phyloP scores from a whole-genome alignment of 495 filamentous ascomycete species.

The Emericellopsis terricola region DNA sequence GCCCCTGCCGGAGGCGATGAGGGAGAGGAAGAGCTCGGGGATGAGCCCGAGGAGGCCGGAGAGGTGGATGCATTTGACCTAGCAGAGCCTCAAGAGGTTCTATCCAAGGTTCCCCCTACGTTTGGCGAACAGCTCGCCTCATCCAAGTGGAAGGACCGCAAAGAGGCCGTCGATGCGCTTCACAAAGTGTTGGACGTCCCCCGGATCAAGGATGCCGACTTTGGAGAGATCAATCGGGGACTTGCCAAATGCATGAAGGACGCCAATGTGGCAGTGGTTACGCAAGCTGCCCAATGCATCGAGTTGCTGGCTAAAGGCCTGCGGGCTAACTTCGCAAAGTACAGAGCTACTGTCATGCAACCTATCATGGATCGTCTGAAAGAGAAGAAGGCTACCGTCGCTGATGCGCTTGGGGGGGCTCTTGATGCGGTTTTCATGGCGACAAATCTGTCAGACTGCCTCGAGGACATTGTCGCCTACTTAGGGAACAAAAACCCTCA shows the following conservation, averaged over 20 bases:
- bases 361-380: conserved; percentile 91
- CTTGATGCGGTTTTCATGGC: conserved; percentile 73
- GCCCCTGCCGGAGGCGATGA: conserved; percentile 38
- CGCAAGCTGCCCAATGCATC: conserved; percentile 83
- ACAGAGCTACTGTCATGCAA: conserved; percentile 58
- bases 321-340: conserved; percentile 58
- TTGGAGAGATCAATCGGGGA: conserved; percentile 59
- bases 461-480: conserved; percentile 77
- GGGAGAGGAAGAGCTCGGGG: conserved; percentile 38
- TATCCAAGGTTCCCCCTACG: conserved; percentile 65
- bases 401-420: conserved; percentile 71
- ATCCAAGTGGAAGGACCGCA: conserved; percentile 96
- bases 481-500: conserved; percentile 92
- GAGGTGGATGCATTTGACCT: conserved; percentile 77
- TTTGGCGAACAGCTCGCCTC: conserved; percentile 69
- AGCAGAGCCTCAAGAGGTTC: conserved; percentile 74
- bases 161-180: conserved; percentile 79
- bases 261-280: conserved; percentile 90
- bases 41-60: conserved; percentile 45
- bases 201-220: conserved; percentile 80
- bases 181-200: conserved; percentile 65
- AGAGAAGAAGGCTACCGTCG: conserved; percentile 84
- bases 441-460: conserved; percentile 60
- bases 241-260: conserved; percentile 97
- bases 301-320: conserved; percentile 84